A percentile compares a stretch with the other conserved stretches of the same genome.
Conservation (phyloP, 1,284 basidiomycete species). For the Porogramme epimiltina region DNA sequence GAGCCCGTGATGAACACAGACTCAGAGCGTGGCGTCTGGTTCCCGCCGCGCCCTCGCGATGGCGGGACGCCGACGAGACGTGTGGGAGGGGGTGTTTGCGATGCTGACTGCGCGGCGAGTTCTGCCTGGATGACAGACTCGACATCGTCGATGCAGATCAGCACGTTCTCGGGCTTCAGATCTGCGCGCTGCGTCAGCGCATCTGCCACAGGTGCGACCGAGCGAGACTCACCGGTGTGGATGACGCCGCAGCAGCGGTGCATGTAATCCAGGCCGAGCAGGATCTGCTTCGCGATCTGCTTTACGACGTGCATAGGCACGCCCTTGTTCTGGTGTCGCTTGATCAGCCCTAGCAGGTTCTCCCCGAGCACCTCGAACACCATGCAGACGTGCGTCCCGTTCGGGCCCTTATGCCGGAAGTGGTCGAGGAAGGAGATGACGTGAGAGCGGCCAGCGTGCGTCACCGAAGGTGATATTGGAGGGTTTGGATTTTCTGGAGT, state of each 20-base stretch:
- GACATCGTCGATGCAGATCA: conserved; percentile 97
- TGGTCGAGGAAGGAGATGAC: conserved; percentile 98
- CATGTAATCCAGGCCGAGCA: conserved; percentile 97
- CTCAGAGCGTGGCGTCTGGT: conserved; percentile 93
- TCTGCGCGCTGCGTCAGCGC: conserved; percentile 46
- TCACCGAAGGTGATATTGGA: conserved; percentile 65
- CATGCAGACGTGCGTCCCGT: conserved; percentile 99
- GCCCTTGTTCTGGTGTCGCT: conserved; percentile 92
- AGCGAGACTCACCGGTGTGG: conserved; percentile 65
- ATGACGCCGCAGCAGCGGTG: conserved; percentile 96
- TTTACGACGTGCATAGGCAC: conserved; percentile 93
- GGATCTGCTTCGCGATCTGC: conserved; percentile 96
- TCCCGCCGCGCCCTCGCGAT: conserved; percentile 92
- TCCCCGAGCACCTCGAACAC: conserved; percentile 99
- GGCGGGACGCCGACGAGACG: conserved; percentile 95
- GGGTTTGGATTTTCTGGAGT: conserved; percentile 57
- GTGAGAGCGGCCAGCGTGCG: conserved; percentile 76
- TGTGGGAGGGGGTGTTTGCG: conserved; percentile 55
- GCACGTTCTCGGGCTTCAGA: conserved; percentile 97
- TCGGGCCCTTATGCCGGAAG: conserved; percentile 95
- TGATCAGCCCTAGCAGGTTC: conserved; percentile 97
- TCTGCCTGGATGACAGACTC: conserved; percentile 92
- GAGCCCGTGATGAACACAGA: conserved; percentile 92
- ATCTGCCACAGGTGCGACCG: conserved; percentile 4
- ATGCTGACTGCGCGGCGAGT: conserved; percentile 57